Evolutionary conservation across 2,329 filamentous ascomycete species (phyloP), one percentile per base, ranked within the genome.

Genomic region (Penicillium occitanis): DNA sequence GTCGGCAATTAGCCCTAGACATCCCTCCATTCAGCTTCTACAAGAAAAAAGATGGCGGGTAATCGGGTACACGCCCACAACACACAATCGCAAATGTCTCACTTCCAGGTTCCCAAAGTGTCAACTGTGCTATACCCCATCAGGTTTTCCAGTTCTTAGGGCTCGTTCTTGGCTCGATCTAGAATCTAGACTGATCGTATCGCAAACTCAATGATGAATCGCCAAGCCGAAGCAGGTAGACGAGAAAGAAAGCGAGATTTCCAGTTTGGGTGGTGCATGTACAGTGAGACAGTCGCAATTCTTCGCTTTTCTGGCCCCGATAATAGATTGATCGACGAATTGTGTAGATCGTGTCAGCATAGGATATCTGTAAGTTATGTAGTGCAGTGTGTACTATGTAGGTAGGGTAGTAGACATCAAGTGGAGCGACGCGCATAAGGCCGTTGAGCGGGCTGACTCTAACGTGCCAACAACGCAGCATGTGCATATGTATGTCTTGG

Each of bases 401-500:
- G 2, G n/a, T 46, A 46, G 33, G 30, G 30, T 35, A 11, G 33
- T 25, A 25, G 25, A 25, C 25, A 25, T 25, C 25, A 37, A 7
- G 50, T 53, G 50, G 25, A 53, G 50, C 57, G 30, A 28, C 13
- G 22, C 44, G 37, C 57, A 46, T 60, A 30, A 35, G 25, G 40
- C 57, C 57, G 57, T 60, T 35, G 55, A 58, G 28, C 7, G 50
- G 50, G 50, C 50, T 60, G 57, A n/a, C 37, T 22, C 57, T 44
- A 59, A 59, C n/a, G 33, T 59, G 35, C 57, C 57, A 60, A 46
- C 57, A 60, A 46, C 57, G 17, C 57, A 60, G 57, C 57, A 60
- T n/a, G 17, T 60, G 57, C 57, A 60, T 60, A 42, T 60, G 57
- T 46, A 60, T 60, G 57, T 60, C 57, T 60, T 60, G 55, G 55